Percentiles rank a stretch among this genome's conserved stretches.
Conservation (phyloP, 257 asterid genomes). For the Nicotiana benthamiana region DNA sequence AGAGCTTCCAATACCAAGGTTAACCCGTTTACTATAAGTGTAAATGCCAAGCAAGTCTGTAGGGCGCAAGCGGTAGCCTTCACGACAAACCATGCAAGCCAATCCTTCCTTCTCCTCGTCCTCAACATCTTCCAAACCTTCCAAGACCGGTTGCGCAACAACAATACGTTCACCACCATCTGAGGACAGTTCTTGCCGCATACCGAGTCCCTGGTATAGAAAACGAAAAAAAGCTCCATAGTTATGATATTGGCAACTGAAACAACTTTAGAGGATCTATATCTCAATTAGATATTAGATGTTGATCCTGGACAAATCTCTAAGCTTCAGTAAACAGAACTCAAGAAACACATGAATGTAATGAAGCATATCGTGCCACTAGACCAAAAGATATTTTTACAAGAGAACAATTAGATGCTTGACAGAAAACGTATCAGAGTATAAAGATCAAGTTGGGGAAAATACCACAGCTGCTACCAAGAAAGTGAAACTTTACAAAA, state of each 20-base stretch:
- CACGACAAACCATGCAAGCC: slow-evolving; percentile 99
- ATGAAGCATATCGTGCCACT: not conserved
- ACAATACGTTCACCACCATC: slow-evolving; percentile 96
- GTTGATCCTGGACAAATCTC: not conserved
- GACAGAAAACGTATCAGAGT: not conserved
- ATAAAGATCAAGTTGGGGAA: not conserved
- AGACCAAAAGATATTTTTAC: not conserved
- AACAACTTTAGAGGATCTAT: not conserved
- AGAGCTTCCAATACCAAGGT: slow-evolving; percentile 76
- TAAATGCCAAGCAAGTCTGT: slow-evolving; percentile 79
- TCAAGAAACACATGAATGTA: not conserved
- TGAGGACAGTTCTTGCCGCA: slow-evolving; percentile 71
- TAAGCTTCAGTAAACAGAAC: not conserved
- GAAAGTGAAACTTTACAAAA: not conserved
- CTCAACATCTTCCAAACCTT: slow-evolving; percentile 90
- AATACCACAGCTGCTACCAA: not conserved
- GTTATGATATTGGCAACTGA: not conserved
- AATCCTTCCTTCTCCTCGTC: slow-evolving; percentile 83
- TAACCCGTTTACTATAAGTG: slow-evolving; percentile 93
- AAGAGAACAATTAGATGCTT: not conserved
- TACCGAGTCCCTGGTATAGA: slow-evolving; percentile 68
- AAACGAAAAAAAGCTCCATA: not conserved
- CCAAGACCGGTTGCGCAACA: slow-evolving; percentile 75
- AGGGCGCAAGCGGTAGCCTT: slow-evolving; percentile 87
- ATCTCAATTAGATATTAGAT: not conserved